Base-by-base conservation (phyloP, 2,329 filamentous ascomycete genomes). In the Xylaria sp. region DNA sequence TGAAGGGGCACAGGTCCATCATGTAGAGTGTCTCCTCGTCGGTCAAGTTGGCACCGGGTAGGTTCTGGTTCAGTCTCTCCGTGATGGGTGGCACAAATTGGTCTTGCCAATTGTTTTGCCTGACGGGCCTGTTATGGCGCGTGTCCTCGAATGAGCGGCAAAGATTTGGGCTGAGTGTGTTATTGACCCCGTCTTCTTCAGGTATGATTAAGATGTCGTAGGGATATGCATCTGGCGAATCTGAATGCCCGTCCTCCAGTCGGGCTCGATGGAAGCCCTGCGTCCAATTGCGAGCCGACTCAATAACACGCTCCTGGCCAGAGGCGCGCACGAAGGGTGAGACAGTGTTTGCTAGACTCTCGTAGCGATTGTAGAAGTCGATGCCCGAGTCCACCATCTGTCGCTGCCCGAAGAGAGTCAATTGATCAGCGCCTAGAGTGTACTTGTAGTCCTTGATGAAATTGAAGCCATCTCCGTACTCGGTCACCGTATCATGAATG, bases 1-100 rank as follows among this genome's bases (percentile, higher is more conserved):
- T 82, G 73, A 91, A 96, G 0, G 92, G 87, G 66, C 92, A 97
- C 56, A 96, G 78, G 64, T 96, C 91, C 91, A 97, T 96, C 29
- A 97, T 69, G 52, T 81, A 82, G 52, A 92, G 76, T 1, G 86
- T 83, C 29, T 93, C 86, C 1, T 75, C 66, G 11, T 78, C 67
- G 2, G 81, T 83, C 39, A 96, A 70, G 56, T 88, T 84, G 4
- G 83, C 86, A 2, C 89, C 88, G 0, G 80, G 80, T 0, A 97
- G 77, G 56, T 87, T 83, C 13, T 74, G 64, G 67, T 92, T 91
- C 39, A 96, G 72, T 7, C 90, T 84, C 2, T 78, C 71, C n/a
- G 81, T 80, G 60, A 96, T 90, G 0, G 83, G 72, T 0, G 85
- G 83, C 1, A 85, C 78, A 67, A 94, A 95, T 4, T 81, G 76